Base-by-base conservation (phyloP, 2,329 filamentous ascomycete genomes). In the Shiraia bambusicola region DNA sequence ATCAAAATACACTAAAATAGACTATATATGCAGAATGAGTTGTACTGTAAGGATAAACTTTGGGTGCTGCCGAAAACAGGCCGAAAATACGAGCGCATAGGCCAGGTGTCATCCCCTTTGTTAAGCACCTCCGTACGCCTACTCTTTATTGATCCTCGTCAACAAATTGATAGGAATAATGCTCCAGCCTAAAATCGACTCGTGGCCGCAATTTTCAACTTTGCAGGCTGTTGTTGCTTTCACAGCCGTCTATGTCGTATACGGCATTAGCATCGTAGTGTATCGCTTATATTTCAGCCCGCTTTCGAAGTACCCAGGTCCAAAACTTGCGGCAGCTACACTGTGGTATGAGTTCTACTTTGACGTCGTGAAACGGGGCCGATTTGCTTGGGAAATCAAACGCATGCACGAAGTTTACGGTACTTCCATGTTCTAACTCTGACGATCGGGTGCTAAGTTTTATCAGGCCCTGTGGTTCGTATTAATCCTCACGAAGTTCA, bases 261-360 rank as follows among this genome's bases (percentile, higher is more conserved):
- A 36, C 22, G 24, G 27, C 12, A 15, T 48, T 25, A n/a, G 16
- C n/a, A 36, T 48, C 12, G 37, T 22, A 2, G 22, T 42, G 10
- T 45, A 37, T 28, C 40, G 37, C 11, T 27, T 47, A 13, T 50
- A 42, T 25, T 25, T 47, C 12, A 34, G 37, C 22, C 37, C 37
- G 10, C 28, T 51, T 10, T 30, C 39, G 5, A 39, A 33, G 15
- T 51, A 45, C 15, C 45, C 48, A 4, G 48, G 48, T 8, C 35
- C 41, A 2, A 49, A 41, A 26, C 32, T 49, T 16, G 45, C 48
- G 13, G 48, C 48, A 31, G 41, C 37, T 11, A 45, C 48, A 15
- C 17, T 35, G 15, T 58, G 45, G 54, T 57, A 59, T 26, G 54
- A 58, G 34, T 52, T 56, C 38, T 61, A 59, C 36, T 59, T 37